Conservation (phyloP, 2,329 filamentous ascomycete species). For the Aureobasidium sp. region DNA sequence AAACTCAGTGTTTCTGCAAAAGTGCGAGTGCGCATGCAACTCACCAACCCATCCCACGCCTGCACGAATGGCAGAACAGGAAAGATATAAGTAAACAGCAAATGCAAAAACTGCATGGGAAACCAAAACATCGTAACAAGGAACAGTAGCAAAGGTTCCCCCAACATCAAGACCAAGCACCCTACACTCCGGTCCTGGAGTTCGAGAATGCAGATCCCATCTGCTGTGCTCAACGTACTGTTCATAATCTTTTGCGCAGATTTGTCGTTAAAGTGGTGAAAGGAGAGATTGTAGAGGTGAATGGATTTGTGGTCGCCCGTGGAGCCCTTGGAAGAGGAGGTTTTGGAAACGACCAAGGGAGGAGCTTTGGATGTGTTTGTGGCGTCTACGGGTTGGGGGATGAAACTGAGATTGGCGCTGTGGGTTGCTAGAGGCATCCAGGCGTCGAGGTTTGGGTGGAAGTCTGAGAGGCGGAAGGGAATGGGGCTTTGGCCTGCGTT, state of each 20-base stretch:
- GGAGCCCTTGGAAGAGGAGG: neutral
- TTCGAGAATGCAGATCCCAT: constrained; percentile 66
- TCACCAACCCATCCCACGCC: constrained; percentile 61
- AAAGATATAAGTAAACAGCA: constrained; percentile 59
- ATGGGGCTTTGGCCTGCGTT: constrained; percentile 21
- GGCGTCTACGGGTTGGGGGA: constrained; percentile 57
- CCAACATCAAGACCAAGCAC: constrained; percentile 26
- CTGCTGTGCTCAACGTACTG: constrained; percentile 56
- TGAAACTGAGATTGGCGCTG: constrained; percentile 48
- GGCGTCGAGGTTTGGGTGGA: constrained; percentile 31
- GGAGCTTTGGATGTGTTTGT: constrained; percentile 42
- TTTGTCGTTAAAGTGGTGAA: constrained; percentile 66
- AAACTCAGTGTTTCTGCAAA: constrained; percentile 56
- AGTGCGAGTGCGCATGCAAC: constrained; percentile 58
- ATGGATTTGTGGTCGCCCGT: constrained; percentile 40
- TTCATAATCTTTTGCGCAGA: constrained; percentile 53
- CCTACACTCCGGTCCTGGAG: constrained; percentile 53
- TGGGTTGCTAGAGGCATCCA: constrained; percentile 27
- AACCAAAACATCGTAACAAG: constrained; percentile 47
- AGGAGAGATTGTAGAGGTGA: constrained; percentile 63
- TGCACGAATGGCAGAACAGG: constrained; percentile 61
- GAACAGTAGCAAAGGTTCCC: constrained; percentile 39
- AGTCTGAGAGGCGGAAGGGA: constrained; percentile 33
- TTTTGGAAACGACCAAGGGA: constrained; percentile 22
- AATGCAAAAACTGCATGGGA: constrained; percentile 44